Percentiles rank a stretch among this genome's conserved stretches.
These are phyloP conservation scores for Chrysosporium queenslandicum DNA, from an alignment of 2,329 filamentous ascomycete genomes.

Conservation along the genomic window DNA sequence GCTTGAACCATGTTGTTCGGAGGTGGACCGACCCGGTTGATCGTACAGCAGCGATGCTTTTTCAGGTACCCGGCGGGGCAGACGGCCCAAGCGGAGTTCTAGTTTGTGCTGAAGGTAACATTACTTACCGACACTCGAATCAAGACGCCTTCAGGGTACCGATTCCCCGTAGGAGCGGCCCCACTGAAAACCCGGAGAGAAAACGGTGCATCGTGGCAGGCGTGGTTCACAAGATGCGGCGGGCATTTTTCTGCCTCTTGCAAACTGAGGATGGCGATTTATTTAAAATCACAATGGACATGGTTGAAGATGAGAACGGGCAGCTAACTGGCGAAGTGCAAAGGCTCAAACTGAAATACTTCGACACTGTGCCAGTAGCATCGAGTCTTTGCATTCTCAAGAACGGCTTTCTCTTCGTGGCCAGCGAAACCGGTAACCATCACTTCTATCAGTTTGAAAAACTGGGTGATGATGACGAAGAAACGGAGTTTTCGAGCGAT, in stretches of 20 bases:
- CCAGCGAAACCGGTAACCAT: conserved; percentile 85
- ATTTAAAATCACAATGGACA: conserved; percentile 91
- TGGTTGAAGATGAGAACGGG: conserved; percentile 70
- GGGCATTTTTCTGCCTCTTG: conserved; percentile 92
- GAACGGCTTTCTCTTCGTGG: conserved; percentile 88
- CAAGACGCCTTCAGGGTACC: conserved; percentile 80
- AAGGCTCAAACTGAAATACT: conserved; percentile 88
- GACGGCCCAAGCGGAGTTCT: conserved; percentile 92
- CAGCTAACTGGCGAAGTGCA: conserved; percentile 71
- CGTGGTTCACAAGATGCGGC: conserved; percentile 95
- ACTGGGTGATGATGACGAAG: conserved; percentile 87
- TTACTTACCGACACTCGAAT: conserved; percentile 96
- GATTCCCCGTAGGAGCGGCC: conserved; percentile 75
- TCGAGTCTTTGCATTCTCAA: conserved; percentile 85
- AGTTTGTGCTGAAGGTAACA: conserved; percentile 86
- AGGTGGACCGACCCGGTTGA: conserved; percentile 96
- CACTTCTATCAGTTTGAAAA: conserved; percentile 97
- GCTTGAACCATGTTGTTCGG: conserved; percentile 90
- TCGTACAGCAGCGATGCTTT: conserved; percentile 75
- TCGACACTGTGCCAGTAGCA: conserved; percentile 86
- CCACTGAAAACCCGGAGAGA: conserved; percentile 82
- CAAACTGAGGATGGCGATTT: conserved; percentile 97
- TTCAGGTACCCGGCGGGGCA: conserved; percentile 87
- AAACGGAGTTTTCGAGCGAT: conserved; percentile 75
- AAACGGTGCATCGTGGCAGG: conserved; percentile 81